Percentiles rank a stretch among this genome's conserved stretches.
Evolutionary conservation across 1,284 basidiomycete genomes (phyloP).

Genomic region (Fistulinella cinereoalba): DNA sequence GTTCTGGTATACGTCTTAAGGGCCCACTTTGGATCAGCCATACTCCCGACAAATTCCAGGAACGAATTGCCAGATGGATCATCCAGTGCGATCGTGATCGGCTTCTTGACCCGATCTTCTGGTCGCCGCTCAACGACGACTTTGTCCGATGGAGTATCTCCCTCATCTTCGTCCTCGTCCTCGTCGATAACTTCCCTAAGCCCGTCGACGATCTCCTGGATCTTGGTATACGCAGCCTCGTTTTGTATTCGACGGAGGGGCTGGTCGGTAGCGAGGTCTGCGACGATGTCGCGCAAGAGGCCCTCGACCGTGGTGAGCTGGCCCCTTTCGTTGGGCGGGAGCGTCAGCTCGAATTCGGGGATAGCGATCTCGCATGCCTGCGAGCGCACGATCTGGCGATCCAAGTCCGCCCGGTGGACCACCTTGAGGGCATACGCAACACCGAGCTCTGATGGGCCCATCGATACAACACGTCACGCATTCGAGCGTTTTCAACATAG

Average conservation of each 20-base stretch:
- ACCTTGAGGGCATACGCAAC: conserved; percentile 80
- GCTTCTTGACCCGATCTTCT: conserved; percentile 48
- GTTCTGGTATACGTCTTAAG: conserved; percentile 85
- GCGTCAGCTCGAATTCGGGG: conserved; percentile 89
- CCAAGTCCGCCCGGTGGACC: conserved; percentile 73
- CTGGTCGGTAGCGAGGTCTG: conserved; percentile 85
- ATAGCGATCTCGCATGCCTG: conserved; percentile 79
- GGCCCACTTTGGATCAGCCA: conserved; percentile 91
- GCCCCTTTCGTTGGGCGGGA: conserved; percentile 78
- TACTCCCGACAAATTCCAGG: conserved; percentile 78
- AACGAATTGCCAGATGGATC: conserved; percentile 97
- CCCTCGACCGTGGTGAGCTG: conserved; percentile 97
- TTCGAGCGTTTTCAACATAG: not conserved
- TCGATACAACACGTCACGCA: not conserved
- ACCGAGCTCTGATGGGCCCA: conserved; percentile 52
- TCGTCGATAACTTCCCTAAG: conserved; percentile 69
- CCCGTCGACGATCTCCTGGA: conserved; percentile 71
- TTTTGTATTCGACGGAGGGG: conserved; percentile 85
- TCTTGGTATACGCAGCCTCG: conserved; percentile 73
- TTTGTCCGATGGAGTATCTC: conserved; percentile 29
- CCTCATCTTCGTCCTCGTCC: conserved; percentile 50
- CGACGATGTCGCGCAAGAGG: conserved; percentile 79
- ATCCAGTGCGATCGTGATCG: conserved; percentile 86
- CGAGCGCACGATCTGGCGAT: conserved; percentile 94
- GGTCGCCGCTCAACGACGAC: conserved; percentile 34